Evolutionary conservation across 1,284 basidiomycete species (phyloP).

Genomic region (Trichosporon ovoides): DNA sequence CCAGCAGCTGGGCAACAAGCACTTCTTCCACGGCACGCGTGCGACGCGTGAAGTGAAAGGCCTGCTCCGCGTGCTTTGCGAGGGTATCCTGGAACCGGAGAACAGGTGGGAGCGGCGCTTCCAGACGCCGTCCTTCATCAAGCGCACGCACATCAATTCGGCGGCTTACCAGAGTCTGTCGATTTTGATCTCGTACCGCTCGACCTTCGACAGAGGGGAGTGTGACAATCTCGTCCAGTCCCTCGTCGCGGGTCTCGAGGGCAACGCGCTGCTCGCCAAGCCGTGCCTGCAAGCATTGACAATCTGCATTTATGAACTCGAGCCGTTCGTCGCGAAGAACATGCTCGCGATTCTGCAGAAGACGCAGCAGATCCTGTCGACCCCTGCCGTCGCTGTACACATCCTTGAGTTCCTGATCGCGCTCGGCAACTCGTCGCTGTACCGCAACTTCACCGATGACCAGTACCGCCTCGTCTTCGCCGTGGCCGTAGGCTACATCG

Average conservation of each 20-base stretch:
- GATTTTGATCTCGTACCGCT: constrained; percentile 81
- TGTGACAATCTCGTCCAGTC: constrained; percentile 71
- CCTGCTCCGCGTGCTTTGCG: constrained; percentile 66
- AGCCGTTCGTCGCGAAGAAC: constrained; percentile 72
- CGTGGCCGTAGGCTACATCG: constrained; percentile 89
- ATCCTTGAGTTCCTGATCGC: constrained; percentile 90
- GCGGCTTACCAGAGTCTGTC: constrained; percentile 82
- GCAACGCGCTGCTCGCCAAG: constrained; percentile 74
- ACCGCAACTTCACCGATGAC: constrained; percentile 86
- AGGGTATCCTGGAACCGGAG: constrained; percentile 35
- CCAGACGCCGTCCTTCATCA: constrained; percentile 51
- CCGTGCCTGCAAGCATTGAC: constrained; percentile 88
- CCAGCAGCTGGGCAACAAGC: constrained; percentile 88
- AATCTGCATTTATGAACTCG: constrained; percentile 82
- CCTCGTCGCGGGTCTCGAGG: constrained; percentile 69
- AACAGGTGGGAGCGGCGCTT: constrained; percentile 46
- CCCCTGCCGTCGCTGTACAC: constrained; percentile 87
- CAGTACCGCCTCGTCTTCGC: constrained; percentile 95
- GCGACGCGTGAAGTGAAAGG: constrained; percentile 62
- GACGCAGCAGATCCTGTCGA: constrained; percentile 90
- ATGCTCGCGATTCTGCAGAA: constrained; percentile 79
- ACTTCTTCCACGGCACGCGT: constrained; percentile 87
- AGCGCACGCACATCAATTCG: constrained; percentile 77
- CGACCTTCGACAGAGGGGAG: constrained; percentile 60
- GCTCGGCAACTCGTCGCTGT: constrained; percentile 72